phyloP scores from a whole-genome alignment of 306 rosid species.

The Purshia tridentata region DNA sequence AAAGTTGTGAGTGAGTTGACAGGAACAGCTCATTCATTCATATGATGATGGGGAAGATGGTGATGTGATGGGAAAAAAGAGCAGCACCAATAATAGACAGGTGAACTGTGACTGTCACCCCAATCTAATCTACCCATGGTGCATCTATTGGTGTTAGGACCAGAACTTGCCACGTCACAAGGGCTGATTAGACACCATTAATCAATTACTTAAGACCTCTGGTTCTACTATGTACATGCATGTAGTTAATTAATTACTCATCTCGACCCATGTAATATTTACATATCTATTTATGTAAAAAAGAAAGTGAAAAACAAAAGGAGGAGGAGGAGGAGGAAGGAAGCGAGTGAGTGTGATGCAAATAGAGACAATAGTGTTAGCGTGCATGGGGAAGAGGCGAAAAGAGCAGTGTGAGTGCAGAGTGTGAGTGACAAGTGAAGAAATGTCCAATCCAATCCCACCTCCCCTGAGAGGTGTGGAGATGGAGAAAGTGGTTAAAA shows the following conservation, averaged over 20 bases:
- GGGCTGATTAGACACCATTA: constrained; percentile 5
- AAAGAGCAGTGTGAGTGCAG: constrained; percentile 36
- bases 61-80: constrained; percentile 63
- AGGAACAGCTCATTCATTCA: constrained; percentile 81
- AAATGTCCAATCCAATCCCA: too few species aligned
- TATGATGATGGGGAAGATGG: constrained; percentile 51
- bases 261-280: too few species aligned
- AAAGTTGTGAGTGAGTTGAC: constrained; percentile 45
- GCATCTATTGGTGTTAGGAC: constrained; percentile 2
- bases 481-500: not conserved
- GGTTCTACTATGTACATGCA: too few species aligned
- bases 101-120: constrained; percentile 17
- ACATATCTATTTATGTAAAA: not conserved
- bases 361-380: constrained; percentile 1
- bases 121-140: constrained; percentile 10
- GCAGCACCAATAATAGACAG: constrained; percentile 49
- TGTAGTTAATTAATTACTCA: too few species aligned
- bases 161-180: constrained; percentile 25
- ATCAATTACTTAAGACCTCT: not conserved
- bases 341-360: not conserved
- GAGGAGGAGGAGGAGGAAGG: too few species aligned
- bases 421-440: constrained; percentile 30
- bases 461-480: too few species aligned
- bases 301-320: too few species aligned
- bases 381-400: constrained; percentile 48